These are phyloP conservation scores for Ophiostoma sp. DNA, from an alignment of 2,329 filamentous ascomycete species.

Conservation along the genomic window DNA sequence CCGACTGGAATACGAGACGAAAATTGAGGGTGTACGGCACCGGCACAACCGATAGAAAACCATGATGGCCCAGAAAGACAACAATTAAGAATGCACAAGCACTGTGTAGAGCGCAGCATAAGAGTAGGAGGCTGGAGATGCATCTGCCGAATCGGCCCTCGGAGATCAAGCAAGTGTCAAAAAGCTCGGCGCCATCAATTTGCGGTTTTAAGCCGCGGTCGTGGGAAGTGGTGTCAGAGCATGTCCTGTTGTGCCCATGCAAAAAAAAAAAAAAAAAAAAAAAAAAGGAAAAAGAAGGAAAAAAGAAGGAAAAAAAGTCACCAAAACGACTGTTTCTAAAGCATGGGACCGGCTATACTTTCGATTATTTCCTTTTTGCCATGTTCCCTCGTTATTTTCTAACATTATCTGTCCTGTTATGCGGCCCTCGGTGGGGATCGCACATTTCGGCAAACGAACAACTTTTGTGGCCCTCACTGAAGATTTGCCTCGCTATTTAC, in stretches of 20 bases:
- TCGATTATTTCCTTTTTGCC: background rate
- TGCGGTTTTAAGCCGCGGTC: background rate
- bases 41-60: background rate
- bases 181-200: slow-evolving; percentile 9
- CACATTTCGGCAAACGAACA: slow-evolving; percentile 10
- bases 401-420: background rate
- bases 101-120: background rate
- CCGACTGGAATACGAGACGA: background rate
- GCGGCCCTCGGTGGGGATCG: background rate
- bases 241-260: background rate
- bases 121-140: background rate
- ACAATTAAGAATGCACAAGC: background rate
- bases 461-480: background rate
- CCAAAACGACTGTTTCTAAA: background rate
- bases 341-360: background rate
- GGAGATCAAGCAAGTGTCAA: background rate
- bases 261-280: background rate
- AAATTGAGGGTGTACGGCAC: background rate
- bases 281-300: no score
- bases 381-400: background rate
- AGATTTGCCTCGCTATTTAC: background rate
- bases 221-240: background rate
- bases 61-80: background rate
- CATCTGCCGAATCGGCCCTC: slow-evolving; percentile 21
- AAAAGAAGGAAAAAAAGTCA: background rate